These are phyloP conservation scores for Emergomyces orientalis DNA, from an alignment of 2,329 filamentous ascomycete species.

Conservation along the genomic window DNA sequence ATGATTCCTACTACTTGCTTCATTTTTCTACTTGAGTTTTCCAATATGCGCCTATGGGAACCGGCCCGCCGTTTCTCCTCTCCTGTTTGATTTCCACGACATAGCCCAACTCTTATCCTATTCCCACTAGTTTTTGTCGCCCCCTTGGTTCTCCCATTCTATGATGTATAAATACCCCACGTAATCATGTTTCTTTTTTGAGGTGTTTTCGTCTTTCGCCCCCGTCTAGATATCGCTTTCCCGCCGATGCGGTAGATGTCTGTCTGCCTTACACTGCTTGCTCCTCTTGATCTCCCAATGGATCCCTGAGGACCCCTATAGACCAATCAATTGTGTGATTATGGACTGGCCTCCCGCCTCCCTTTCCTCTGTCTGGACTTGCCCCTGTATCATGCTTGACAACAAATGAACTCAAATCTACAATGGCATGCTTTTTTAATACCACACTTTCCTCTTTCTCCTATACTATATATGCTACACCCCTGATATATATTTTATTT, in stretches of 20 bases:
- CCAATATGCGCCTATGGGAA: not conserved
- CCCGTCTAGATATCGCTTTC: not conserved
- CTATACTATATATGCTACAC: not conserved
- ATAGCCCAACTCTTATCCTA: not conserved
- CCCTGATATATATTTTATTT: not conserved
- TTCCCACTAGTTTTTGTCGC: not conserved
- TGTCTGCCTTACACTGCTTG: not conserved
- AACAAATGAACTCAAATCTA: not conserved
- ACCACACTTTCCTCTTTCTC: not conserved
- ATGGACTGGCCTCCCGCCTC: not conserved
- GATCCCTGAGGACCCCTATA: not conserved
- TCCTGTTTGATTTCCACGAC: not conserved
- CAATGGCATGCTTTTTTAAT: not conserved
- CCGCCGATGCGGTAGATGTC: not conserved
- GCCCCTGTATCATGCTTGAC: not conserved
- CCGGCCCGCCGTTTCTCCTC: not conserved
- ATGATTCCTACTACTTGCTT: constrained; percentile 1
- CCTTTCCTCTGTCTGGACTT: not conserved
- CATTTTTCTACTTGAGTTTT: constrained; percentile 6
- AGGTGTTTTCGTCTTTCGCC: not conserved
- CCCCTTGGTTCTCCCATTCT: not conserved
- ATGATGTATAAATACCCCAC: not conserved
- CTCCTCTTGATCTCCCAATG: not conserved
- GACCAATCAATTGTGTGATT: not conserved
- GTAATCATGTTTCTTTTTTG: not conserved